These are phyloP conservation scores for Lathyrus aphaca DNA, from an alignment of 306 rosid species.

Conservation along the genomic window DNA sequence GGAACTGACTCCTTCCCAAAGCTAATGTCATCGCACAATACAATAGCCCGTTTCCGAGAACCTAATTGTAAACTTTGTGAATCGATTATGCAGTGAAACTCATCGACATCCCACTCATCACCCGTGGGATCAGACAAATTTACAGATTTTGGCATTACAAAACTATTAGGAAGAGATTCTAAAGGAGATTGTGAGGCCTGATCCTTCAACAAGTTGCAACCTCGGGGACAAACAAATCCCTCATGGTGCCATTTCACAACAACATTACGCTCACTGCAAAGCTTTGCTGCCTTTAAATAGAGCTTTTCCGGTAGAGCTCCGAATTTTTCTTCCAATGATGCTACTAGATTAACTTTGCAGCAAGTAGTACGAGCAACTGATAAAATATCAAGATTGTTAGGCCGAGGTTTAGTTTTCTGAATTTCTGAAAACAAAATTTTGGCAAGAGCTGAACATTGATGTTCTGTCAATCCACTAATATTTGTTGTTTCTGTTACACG, in stretches of 20 bases:
- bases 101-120: constrained; percentile 71
- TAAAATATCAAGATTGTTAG: constrained; percentile 73
- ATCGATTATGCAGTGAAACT: constrained; percentile 72
- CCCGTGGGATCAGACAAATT: constrained; percentile 47
- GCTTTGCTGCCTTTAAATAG: constrained; percentile 88
- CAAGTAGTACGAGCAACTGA: constrained; percentile 77
- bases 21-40: constrained; percentile 89
- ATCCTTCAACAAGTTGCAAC: constrained; percentile 63
- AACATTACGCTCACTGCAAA: constrained; percentile 79
- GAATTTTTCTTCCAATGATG: constrained; percentile 69
- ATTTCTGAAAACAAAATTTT: constrained; percentile 84
- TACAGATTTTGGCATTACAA: constrained; percentile 39
- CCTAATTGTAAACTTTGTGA: constrained; percentile 54
- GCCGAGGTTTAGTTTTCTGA: constrained; percentile 80
- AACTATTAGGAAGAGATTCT: constrained; percentile 56
- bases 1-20: constrained; percentile 83
- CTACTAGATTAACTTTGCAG: constrained; percentile 75
- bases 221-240: constrained; percentile 78
- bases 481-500: constrained; percentile 55
- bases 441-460: constrained; percentile 81
- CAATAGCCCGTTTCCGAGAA: constrained; percentile 50
- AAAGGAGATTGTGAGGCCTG: constrained; percentile 57
- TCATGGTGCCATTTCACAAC: constrained; percentile 73
- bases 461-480: constrained; percentile 62
- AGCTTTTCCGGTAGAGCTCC: constrained; percentile 75